These are phyloP conservation scores for Penicillium longicatenatum DNA, from an alignment of 495 filamentous ascomycete genomes.

Conservation along the genomic window DNA sequence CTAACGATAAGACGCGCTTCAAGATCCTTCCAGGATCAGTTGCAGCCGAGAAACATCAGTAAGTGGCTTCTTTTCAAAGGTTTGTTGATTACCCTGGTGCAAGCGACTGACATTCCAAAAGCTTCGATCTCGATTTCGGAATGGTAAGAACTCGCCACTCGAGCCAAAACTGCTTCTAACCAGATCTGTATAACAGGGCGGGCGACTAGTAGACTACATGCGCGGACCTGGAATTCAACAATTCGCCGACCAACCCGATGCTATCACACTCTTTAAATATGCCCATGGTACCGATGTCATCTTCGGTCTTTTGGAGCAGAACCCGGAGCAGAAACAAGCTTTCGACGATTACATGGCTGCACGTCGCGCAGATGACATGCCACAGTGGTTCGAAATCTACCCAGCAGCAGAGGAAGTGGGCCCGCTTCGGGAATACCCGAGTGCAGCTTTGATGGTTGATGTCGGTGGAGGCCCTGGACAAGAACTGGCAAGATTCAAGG, in stretches of 20 bases:
- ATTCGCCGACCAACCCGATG: conserved; percentile 22
- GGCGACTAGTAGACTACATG: conserved; percentile 29
- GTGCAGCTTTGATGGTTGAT: conserved; percentile 49
- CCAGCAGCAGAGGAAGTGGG: conserved; percentile 13
- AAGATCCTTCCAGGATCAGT: conserved; percentile 25
- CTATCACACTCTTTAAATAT: conserved; percentile 25
- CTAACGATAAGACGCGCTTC: conserved; percentile 25
- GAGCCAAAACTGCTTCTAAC: background rate
- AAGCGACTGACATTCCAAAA: background rate
- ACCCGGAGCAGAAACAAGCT: conserved; percentile 25
- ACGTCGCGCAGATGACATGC: conserved; percentile 24
- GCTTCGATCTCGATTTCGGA: conserved; percentile 18
- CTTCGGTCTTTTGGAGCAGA: conserved; percentile 25
- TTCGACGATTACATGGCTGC: conserved; percentile 33
- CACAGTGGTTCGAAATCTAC: conserved; percentile 29
- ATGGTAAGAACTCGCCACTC: conserved; percentile 6
- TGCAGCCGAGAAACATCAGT: conserved; percentile 30
- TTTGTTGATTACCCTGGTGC: background rate
- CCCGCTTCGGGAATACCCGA: conserved; percentile 13
- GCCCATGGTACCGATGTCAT: conserved; percentile 20
- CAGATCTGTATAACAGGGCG: conserved; percentile 14
- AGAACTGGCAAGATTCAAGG: conserved; percentile 40
- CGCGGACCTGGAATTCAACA: conserved; percentile 28
- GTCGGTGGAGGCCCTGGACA: conserved; percentile 51
- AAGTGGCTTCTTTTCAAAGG: conserved; percentile 2